These are phyloP conservation scores for Xylaria multiplex DNA, from an alignment of 2,329 filamentous ascomycete species.

Conservation along the genomic window DNA sequence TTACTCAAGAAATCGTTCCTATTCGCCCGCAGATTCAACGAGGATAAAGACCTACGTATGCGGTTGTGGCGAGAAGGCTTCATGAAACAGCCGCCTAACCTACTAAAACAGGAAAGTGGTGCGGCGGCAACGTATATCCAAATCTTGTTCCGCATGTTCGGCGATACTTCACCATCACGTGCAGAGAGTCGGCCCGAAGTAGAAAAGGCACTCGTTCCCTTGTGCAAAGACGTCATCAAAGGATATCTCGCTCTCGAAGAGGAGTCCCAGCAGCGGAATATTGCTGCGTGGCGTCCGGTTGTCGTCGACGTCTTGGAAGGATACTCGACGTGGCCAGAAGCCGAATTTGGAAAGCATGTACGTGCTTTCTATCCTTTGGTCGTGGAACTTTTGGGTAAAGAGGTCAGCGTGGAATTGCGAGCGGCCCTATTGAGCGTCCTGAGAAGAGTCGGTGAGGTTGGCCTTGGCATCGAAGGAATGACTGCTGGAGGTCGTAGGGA, in stretches of 20 bases:
- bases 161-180: constrained; percentile 85
- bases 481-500: constrained; percentile 51
- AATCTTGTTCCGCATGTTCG: constrained; percentile 97
- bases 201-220: constrained; percentile 88
- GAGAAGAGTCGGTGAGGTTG: constrained; percentile 83
- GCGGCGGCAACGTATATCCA: constrained; percentile 94
- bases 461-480: constrained; percentile 66
- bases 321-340: constrained; percentile 82
- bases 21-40: constrained; percentile 97
- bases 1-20: constrained; percentile 95
- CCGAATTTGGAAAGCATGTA: constrained; percentile 83
- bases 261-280: constrained; percentile 96
- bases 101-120: constrained; percentile 95
- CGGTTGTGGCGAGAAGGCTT: constrained; percentile 96
- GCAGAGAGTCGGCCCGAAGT: constrained; percentile 82
- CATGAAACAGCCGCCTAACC: constrained; percentile 98
- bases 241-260: constrained; percentile 89
- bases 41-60: constrained; percentile 94
- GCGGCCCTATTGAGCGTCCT: constrained; percentile 80
- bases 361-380: constrained; percentile 86
- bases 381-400: constrained; percentile 83
- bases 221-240: constrained; percentile 93
- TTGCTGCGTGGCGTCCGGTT: constrained; percentile 95
- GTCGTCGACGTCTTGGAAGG: constrained; percentile 97
- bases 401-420: constrained; percentile 82